Percentiles rank a stretch among this genome's conserved stretches.
Conservation (phyloP, 345 rosid species). For the Clarkia xantiana region DNA sequence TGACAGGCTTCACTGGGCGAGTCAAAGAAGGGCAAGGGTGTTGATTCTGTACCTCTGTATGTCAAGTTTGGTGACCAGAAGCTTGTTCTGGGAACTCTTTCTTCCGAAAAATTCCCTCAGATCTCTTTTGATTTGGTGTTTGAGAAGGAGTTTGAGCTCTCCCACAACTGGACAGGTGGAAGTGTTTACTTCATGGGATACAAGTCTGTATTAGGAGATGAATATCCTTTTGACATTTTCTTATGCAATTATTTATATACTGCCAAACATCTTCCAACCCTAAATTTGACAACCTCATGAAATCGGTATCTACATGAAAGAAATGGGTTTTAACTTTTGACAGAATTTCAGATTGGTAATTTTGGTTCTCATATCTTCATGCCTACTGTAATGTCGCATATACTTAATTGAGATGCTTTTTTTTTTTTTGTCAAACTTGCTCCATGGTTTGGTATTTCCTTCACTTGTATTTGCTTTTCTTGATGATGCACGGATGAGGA, state of each 20-base stretch:
- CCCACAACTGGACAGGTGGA: slow-evolving; percentile 57
- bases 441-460: neutral
- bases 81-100: slow-evolving; percentile 51
- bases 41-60: slow-evolving; percentile 19
- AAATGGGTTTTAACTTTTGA: too few species aligned
- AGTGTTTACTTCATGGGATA: slow-evolving; percentile 61
- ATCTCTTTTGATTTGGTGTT: slow-evolving; percentile 39
- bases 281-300: neutral
- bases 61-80: slow-evolving; percentile 27
- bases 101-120: slow-evolving; percentile 50
- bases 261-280: neutral
- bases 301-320: neutral
- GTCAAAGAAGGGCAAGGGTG: slow-evolving; percentile 26
- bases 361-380: neutral
- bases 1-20: slow-evolving; percentile 53
- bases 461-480: slow-evolving; percentile 1
- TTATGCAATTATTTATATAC: neutral
- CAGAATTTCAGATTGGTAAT: neutral
- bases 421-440: neutral
- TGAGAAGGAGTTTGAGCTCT: slow-evolving; percentile 39
- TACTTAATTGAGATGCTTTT: too few species aligned
- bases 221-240: slow-evolving; percentile 39
- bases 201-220: slow-evolving; percentile 13
- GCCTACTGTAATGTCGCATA: neutral
- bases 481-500: slow-evolving; percentile 8